Percentiles rank a stretch among this genome's conserved stretches.
Evolutionary conservation across 768 basidiomycete genomes (phyloP).

Genomic region (Tephrocybe sp.): DNA sequence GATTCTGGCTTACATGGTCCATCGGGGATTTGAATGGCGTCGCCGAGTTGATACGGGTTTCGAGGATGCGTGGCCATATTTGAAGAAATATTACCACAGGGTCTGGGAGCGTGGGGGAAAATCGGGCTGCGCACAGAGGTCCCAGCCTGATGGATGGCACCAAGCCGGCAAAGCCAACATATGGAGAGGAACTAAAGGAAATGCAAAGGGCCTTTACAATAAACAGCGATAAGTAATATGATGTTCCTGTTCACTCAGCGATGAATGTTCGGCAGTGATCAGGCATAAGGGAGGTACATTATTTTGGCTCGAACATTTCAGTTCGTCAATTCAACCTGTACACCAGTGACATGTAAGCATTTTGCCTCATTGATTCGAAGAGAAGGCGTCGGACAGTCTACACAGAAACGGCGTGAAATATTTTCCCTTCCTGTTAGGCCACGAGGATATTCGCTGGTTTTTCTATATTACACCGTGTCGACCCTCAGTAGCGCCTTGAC

Average conservation of each 20-base stretch:
- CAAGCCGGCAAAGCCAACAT: slow-evolving; percentile 21
- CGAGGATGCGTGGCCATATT: slow-evolving; percentile 20
- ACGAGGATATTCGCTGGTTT: no score
- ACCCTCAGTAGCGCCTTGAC: no score
- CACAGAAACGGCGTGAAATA: no score
- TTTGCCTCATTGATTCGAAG: no score
- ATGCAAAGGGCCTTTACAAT: slow-evolving; percentile 12
- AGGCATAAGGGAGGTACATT: no score
- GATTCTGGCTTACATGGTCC: slow-evolving; percentile 27
- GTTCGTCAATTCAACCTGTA: no score
- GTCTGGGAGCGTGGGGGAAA: slow-evolving; percentile 23
- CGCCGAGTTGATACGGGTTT: not conserved
- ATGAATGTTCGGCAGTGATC: no score
- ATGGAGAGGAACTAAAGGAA: slow-evolving; percentile 17
- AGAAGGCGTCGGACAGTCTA: no score
- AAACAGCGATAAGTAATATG: not conserved
- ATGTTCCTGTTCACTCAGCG: not conserved
- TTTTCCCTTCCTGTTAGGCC: no score
- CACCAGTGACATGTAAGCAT: no score
- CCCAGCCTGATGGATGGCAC: slow-evolving; percentile 25
- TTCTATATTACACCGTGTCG: no score
- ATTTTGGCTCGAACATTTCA: no score
- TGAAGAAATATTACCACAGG: slow-evolving; percentile 22
- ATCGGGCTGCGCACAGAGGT: slow-evolving; percentile 23
- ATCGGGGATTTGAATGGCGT: slow-evolving; percentile 25